Evolutionary conservation across 192 early-diverging fungal species (phyloP).

Genomic region (Coemansia sp.): DNA sequence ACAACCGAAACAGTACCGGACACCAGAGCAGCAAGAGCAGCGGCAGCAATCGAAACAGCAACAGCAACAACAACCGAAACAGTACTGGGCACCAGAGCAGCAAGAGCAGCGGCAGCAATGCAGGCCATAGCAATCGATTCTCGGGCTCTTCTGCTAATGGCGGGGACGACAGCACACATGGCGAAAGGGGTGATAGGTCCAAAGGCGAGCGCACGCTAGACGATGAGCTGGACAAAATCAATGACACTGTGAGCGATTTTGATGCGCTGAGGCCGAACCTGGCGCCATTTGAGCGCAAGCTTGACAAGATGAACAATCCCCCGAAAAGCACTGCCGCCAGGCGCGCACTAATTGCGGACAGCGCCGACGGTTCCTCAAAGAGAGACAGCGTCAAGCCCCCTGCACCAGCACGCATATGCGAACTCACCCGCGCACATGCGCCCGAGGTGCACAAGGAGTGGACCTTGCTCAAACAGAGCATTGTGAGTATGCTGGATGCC

Average conservation of each 20-base stretch:
- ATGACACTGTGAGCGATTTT: slow-evolving; percentile 23
- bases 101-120: slow-evolving; percentile 7
- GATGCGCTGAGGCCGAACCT: slow-evolving; percentile 34
- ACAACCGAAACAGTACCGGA: background rate
- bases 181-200: background rate
- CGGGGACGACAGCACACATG: background rate
- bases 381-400: slow-evolving; percentile 1
- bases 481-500: slow-evolving; percentile 46
- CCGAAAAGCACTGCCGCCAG: slow-evolving; percentile 11
- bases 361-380: background rate
- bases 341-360: slow-evolving; percentile 12
- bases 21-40: slow-evolving; percentile 3
- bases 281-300: slow-evolving; percentile 24
- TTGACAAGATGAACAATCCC: slow-evolving; percentile 30
- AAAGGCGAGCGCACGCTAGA: slow-evolving; percentile 1
- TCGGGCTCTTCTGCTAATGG: background rate
- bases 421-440: slow-evolving; percentile 45
- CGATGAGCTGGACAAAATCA: slow-evolving; percentile 12
- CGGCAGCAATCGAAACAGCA: background rate
- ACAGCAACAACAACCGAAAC: background rate
- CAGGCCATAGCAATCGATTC: background rate
- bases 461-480: slow-evolving; percentile 42
- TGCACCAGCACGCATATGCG: slow-evolving; percentile 26
- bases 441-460: slow-evolving; percentile 44
- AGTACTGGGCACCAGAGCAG: slow-evolving; percentile 2